Percentiles rank a stretch among this genome's conserved stretches.
phyloP scores from a whole-genome alignment of 192 early-diverging fungal genomes.

The Pilaira anomala region DNA sequence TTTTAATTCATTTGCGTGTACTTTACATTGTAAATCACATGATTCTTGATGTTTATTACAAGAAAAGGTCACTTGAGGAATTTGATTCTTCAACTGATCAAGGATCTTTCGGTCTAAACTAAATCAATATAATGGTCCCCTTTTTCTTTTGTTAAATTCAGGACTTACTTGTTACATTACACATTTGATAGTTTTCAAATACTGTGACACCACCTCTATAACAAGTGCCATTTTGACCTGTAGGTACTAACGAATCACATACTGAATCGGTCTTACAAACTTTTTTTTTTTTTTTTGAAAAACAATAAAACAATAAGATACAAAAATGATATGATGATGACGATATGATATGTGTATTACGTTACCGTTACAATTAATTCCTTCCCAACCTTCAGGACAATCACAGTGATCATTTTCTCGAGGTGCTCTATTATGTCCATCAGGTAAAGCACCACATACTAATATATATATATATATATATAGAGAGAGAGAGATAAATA shows the following conservation, averaged over 20 bases:
- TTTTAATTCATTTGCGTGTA: not conserved
- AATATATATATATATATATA: constrained; percentile 9
- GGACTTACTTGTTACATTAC: constrained; percentile 66
- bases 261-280: constrained; percentile 63
- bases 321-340: not conserved
- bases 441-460: constrained; percentile 74
- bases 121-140: not conserved
- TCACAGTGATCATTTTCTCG: constrained; percentile 60
- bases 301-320: not conserved
- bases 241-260: constrained; percentile 65
- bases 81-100: constrained; percentile 55
- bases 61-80: constrained; percentile 75
- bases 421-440: constrained; percentile 56
- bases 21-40: constrained; percentile 72
- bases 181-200: constrained; percentile 66
- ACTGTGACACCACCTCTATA: constrained; percentile 72
- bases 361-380: constrained; percentile 90
- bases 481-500: too few relatives aligned
- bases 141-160: not conserved
- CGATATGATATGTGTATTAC: not conserved
- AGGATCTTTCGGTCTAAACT: constrained; percentile 54
- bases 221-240: constrained; percentile 70
- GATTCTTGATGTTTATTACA: constrained; percentile 56
- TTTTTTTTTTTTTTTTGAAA: too few relatives aligned
- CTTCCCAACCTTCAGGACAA: constrained; percentile 86